These are phyloP conservation scores for Trichaptum fuscoviolaceum DNA, from an alignment of 768 basidiomycete species.

Conservation along the genomic window DNA sequence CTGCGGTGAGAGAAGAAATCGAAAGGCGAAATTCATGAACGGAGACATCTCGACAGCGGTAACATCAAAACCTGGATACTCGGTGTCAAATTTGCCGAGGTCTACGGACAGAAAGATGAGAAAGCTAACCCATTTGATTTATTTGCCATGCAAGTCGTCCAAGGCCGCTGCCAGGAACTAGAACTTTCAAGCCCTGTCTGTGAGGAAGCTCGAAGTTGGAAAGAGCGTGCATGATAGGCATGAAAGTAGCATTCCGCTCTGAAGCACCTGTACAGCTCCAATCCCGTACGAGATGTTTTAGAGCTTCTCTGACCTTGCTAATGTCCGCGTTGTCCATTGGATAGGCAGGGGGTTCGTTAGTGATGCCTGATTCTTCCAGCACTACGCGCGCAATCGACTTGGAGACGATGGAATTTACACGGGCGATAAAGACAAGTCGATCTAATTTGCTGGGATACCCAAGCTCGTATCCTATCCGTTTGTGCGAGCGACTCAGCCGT, in stretches of 20 bases:
- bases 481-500: constrained; percentile 39
- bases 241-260: constrained; percentile 53
- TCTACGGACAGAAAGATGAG: neutral
- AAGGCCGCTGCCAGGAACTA: constrained; percentile 62
- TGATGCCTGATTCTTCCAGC: constrained; percentile 19
- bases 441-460: constrained; percentile 53
- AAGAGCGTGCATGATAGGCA: constrained; percentile 50
- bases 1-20: constrained; percentile 48
- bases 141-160: constrained; percentile 68
- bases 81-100: neutral
- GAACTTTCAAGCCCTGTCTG: constrained; percentile 35
- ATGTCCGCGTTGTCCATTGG: constrained; percentile 30
- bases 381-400: constrained; percentile 37
- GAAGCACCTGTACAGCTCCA: constrained; percentile 55
- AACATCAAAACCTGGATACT: constrained; percentile 38
- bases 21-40: constrained; percentile 59
- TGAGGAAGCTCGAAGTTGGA: constrained; percentile 18
- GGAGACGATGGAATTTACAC: constrained; percentile 33
- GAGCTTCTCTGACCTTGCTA: constrained; percentile 46
- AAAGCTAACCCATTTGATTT: constrained; percentile 44
- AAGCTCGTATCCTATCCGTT: constrained; percentile 43
- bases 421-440: constrained; percentile 32
- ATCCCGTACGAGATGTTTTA: constrained; percentile 68
- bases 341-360: neutral
- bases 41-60: constrained; percentile 60